Evolutionary conservation across 2,329 filamentous ascomycete species (phyloP).

Genomic region (Ascochyta rabiei): DNA sequence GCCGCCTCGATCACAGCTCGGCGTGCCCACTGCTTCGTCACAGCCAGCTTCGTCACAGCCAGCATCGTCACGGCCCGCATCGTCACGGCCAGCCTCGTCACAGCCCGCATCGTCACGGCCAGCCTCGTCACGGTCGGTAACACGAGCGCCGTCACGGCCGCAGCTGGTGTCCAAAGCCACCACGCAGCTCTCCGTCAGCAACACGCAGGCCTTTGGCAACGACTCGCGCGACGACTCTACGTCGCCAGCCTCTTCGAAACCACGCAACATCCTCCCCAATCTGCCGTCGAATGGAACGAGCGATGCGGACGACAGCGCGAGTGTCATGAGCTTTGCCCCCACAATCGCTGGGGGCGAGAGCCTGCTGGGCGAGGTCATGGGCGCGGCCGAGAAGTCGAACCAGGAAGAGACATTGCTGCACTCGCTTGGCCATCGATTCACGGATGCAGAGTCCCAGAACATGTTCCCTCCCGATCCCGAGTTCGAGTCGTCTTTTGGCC

Average conservation of each 20-base stretch:
- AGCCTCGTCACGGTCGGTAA: conserved; percentile 50
- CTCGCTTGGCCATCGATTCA: conserved; percentile 65
- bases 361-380: conserved; percentile 74
- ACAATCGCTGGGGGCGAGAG: conserved; percentile 73
- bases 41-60: too few relatives aligned
- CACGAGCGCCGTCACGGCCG: conserved; percentile 46
- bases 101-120: conserved; percentile 49
- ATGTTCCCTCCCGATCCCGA: conserved; percentile 53
- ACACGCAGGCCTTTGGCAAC: conserved; percentile 75
- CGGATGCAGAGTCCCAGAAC: conserved; percentile 61
- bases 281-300: conserved; percentile 55
- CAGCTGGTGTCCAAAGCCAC: conserved; percentile 70
- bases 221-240: conserved; percentile 34
- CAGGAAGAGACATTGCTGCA: conserved; percentile 72
- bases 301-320: conserved; percentile 68
- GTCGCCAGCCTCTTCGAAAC: conserved; percentile 43
- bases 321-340: conserved; percentile 69
- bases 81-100: too few relatives aligned
- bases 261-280: conserved; percentile 47
- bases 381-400: conserved; percentile 63
- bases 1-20: conserved; percentile 58
- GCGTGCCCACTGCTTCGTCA: conserved; percentile 37
- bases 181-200: conserved; percentile 81
- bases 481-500: conserved; percentile 69
- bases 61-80: too few relatives aligned